Evolutionary conservation across 345 rosid genomes (phyloP), one percentile per base, ranked within the genome.

Genomic region (Eutrema yunnanense): DNA sequence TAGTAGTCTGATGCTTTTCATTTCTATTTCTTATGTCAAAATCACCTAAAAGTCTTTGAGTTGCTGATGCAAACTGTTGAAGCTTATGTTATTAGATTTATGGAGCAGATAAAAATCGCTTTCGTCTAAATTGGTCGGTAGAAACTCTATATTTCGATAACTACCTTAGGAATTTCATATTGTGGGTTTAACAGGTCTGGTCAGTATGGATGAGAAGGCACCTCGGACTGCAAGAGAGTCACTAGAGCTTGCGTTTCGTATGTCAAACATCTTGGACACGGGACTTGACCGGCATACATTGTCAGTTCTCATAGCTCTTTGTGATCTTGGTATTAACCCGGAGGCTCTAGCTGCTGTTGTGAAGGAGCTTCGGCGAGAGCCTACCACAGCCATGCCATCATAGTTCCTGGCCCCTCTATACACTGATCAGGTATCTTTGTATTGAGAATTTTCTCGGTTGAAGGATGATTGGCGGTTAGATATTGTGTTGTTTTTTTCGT

Each of bases 281-380:
- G 82, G 80, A 5, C 62, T 79, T 0, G 80, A 75, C 49, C 48
- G 82, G 2, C 79, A 75, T 49, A 75, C 77, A 9, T 16, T 79
- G n/a, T 75, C 82, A 6, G 61, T 79, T 40, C 65, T 79, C 6
- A 79, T 75, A 58, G 82, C 82, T 8, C 82, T 79, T 38, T 75
- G 82, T 49, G 82, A 79, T 57, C 73, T 79, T 46, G 82, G 82
- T 75, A 43, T 75, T 13, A 79, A 79, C 55, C 77, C 82, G 0
- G 82, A 79, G 67, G 82, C 82, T 69, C 34, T 79, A 26, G 82
- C 80, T 60, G 75, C 79, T 74, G 66, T 71, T 33, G 82, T 79
- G 3, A 79, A 79, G 71, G 82, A 79, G 77, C 82, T 79, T 54
- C 56, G 64, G 6, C 62, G 41, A 1, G 69, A 52, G 13, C 42